A percentile compares a stretch with the other conserved stretches of the same genome.
phyloP scores from a whole-genome alignment of 768 basidiomycete species.

The Pleurotus tuber-regium region DNA sequence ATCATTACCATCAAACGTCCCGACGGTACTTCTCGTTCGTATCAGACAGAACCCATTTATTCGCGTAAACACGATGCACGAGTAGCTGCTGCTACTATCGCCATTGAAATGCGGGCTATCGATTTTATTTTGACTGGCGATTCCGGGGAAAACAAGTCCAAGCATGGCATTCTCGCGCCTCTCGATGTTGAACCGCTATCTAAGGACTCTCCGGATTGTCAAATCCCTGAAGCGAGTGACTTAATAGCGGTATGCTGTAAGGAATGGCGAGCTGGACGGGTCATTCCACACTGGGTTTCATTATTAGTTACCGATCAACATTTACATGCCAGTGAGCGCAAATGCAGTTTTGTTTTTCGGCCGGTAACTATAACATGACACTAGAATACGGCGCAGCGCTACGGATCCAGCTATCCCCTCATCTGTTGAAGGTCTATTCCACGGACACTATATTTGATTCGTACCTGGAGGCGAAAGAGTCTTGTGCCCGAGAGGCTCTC shows the following conservation, averaged over 20 bases:
- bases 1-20: conserved; percentile 60
- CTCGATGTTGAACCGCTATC: conserved; percentile 18
- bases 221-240: conserved; percentile 23
- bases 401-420: conserved; percentile 48
- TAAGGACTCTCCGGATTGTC: background rate
- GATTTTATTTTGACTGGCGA: conserved; percentile 53
- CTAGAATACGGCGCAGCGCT: conserved; percentile 55
- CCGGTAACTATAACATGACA: conserved; percentile 1
- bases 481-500: conserved; percentile 55
- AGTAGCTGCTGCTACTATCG: conserved; percentile 46
- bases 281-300: conserved; percentile 52
- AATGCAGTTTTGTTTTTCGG: background rate
- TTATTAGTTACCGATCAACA: conserved; percentile 41
- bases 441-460: conserved; percentile 41
- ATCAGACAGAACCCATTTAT: conserved; percentile 46
- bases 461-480: conserved; percentile 43
- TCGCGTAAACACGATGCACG: conserved; percentile 53
- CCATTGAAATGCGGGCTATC: conserved; percentile 58
- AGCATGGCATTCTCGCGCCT: conserved; percentile 32
- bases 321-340: conserved; percentile 37
- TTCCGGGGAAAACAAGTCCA: conserved; percentile 29
- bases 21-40: conserved; percentile 47
- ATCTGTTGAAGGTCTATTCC: conserved; percentile 51
- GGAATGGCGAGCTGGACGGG: conserved; percentile 50
- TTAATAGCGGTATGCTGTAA: conserved; percentile 53